Percentiles rank a stretch among this genome's conserved stretches.
These are phyloP conservation scores for Ochetophila trinervis DNA, from an alignment of 306 rosid species.

Conservation along the genomic window DNA sequence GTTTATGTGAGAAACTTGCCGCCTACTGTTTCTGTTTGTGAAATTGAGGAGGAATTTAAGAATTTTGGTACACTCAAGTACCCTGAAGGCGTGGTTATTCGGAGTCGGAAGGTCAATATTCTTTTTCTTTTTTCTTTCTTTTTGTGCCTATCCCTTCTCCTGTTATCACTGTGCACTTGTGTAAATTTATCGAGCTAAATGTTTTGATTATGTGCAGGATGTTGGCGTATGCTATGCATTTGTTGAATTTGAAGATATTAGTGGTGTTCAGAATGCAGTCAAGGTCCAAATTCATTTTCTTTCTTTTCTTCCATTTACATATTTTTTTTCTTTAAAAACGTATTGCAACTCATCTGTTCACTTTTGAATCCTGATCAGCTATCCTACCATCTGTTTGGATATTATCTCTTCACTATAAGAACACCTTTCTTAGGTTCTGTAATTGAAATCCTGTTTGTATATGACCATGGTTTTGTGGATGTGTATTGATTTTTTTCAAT, in stretches of 20 bases:
- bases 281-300: slow-evolving; percentile 45
- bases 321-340: not conserved
- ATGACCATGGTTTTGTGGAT: not conserved
- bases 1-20: slow-evolving; percentile 88
- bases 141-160: not conserved
- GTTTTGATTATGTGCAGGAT: slow-evolving; percentile 54
- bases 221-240: slow-evolving; percentile 97
- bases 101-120: slow-evolving; percentile 82
- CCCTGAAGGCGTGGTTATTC: slow-evolving; percentile 78
- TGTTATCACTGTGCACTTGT: slow-evolving; percentile 6
- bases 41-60: slow-evolving; percentile 80
- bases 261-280: slow-evolving; percentile 86
- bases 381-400: not conserved
- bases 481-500: not conserved
- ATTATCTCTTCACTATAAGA: not conserved
- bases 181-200: slow-evolving; percentile 19
- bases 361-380: not conserved
- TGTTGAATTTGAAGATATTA: slow-evolving; percentile 85
- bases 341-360: not conserved
- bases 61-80: slow-evolving; percentile 78
- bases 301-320: not conserved
- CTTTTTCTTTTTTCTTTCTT: slow-evolving; percentile 4
- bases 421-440: not conserved
- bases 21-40: slow-evolving; percentile 68
- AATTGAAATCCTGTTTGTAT: not conserved